Percentiles rank a stretch among this genome's conserved stretches.
Conservation (phyloP, 441 rosid species). For the Gossypium schwendimanii region DNA sequence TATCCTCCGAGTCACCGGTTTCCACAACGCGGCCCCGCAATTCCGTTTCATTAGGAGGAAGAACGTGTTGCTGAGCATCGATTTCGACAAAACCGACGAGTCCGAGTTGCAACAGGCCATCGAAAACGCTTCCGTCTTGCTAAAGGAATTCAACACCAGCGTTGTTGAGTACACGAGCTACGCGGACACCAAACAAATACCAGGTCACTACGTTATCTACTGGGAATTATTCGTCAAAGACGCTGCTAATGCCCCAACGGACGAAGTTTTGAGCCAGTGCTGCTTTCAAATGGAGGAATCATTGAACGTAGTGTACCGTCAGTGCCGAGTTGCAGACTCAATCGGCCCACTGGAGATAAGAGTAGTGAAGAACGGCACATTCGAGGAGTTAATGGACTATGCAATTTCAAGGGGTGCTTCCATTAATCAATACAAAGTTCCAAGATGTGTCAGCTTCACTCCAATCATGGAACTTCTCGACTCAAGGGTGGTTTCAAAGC, state of each 20-base stretch:
- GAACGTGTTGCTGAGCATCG: conserved; percentile 59
- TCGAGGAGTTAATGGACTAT: conserved; percentile 68
- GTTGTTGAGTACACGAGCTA: conserved; percentile 65
- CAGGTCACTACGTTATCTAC: conserved; percentile 57
- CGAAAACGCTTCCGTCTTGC: conserved; percentile 42
- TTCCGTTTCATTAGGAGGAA: conserved; percentile 52
- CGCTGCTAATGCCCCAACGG: conserved; percentile 25
- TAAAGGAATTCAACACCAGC: conserved; percentile 38
- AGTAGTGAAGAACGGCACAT: conserved; percentile 53
- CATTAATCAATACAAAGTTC: conserved; percentile 58
- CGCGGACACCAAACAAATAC: conserved; percentile 45
- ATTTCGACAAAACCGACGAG: conserved; percentile 61
- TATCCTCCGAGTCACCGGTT: conserved; percentile 50
- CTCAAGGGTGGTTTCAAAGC: conserved; percentile 47
- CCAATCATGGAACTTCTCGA: conserved; percentile 56
- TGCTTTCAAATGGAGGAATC: conserved; percentile 56
- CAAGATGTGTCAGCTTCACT: conserved; percentile 53
- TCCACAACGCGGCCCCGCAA: conserved; percentile 50
- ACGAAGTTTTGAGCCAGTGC: conserved; percentile 38
- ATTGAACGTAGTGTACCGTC: conserved; percentile 53
- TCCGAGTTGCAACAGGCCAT: conserved; percentile 57
- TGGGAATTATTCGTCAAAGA: conserved; percentile 49
- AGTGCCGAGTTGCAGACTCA: conserved; percentile 57
- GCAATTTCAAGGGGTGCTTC: conserved; percentile 69
- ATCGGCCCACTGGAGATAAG: conserved; percentile 72